phyloP scores from a whole-genome alignment of 1,284 basidiomycete species.

The Mycena citricolor region DNA sequence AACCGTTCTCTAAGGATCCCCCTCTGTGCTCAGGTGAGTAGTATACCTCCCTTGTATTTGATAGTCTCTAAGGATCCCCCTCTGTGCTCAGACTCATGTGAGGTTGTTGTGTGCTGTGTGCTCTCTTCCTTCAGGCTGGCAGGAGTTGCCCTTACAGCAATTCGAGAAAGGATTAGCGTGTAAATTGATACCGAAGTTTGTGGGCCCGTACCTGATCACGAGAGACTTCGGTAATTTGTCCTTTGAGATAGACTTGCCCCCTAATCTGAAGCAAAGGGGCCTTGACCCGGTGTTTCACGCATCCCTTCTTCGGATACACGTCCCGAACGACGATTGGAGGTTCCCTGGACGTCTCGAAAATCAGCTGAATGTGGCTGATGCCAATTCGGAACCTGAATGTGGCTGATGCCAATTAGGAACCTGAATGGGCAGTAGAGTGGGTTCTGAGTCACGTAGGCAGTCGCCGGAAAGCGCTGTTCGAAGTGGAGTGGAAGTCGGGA shows the following conservation, averaged over 20 bases:
- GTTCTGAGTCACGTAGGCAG: slow-evolving; percentile 33
- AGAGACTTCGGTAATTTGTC: slow-evolving; percentile 19
- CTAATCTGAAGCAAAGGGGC: slow-evolving; percentile 19
- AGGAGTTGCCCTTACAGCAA: too few relatives aligned
- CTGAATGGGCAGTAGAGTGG: slow-evolving; percentile 33
- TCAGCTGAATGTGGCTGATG: slow-evolving; percentile 14
- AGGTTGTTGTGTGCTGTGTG: too few relatives aligned
- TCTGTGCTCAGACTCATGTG: too few relatives aligned
- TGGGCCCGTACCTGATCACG: slow-evolving; percentile 5
- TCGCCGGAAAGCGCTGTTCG: slow-evolving; percentile 27
- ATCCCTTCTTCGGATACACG: slow-evolving; percentile 23
- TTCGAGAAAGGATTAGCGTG: slow-evolving; percentile 18
- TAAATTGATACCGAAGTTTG: slow-evolving; percentile 8
- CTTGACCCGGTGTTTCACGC: slow-evolving; percentile 27
- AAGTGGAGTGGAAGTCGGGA: slow-evolving; percentile 36
- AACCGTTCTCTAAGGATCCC: too few relatives aligned
- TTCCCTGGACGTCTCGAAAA: slow-evolving; percentile 24
- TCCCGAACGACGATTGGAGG: slow-evolving; percentile 25
- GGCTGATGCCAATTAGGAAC: too few relatives aligned
- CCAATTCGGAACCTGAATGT: too few relatives aligned
- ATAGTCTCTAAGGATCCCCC: too few relatives aligned
- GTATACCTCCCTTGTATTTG: too few relatives aligned
- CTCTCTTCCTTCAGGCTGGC: too few relatives aligned
- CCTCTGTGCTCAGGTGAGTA: too few relatives aligned
- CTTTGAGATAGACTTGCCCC: slow-evolving; percentile 16